A percentile compares a stretch with the other conserved stretches of the same genome.
Evolutionary conservation across 345 rosid species (phyloP).

Genomic region (Salix viminalis): DNA sequence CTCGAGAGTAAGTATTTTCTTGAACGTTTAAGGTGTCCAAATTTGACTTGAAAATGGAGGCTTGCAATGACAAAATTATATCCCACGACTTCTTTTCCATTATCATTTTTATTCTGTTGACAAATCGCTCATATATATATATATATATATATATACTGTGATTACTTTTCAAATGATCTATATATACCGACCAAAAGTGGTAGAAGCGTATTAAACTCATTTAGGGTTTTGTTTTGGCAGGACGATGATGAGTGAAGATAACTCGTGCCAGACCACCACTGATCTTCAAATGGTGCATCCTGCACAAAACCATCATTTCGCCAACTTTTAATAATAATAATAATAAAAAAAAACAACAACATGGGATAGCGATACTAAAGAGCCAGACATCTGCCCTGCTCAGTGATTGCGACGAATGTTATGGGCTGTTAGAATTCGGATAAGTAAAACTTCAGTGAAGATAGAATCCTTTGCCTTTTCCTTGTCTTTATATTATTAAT

Average conservation of each 20-base stretch:
- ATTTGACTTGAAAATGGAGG: neutral
- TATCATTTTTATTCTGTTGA: neutral
- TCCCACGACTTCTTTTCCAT: neutral
- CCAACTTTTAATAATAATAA: slow-evolving; percentile 43
- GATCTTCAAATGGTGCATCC: slow-evolving; percentile 79
- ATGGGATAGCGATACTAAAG: neutral
- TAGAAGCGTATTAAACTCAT: no score
- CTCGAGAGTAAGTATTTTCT: slow-evolving; percentile 69
- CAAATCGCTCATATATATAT: neutral
- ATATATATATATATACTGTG: neutral
- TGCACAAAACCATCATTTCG: slow-evolving; percentile 68
- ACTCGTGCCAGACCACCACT: slow-evolving; percentile 72
- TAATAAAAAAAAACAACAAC: no score
- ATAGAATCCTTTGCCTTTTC: slow-evolving; percentile 25
- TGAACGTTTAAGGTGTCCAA: neutral
- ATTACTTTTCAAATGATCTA: neutral
- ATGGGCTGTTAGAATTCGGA: slow-evolving; percentile 1
- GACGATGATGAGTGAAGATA: slow-evolving; percentile 61
- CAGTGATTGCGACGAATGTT: neutral
- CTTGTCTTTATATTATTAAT: neutral
- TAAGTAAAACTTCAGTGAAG: slow-evolving; percentile 18
- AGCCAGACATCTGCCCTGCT: neutral
- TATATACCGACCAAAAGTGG: no score
- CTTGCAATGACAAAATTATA: neutral
- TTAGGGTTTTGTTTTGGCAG: slow-evolving; percentile 17